Conservation (phyloP, 176 grass and related monocot species). For the Oryza punctata region DNA sequence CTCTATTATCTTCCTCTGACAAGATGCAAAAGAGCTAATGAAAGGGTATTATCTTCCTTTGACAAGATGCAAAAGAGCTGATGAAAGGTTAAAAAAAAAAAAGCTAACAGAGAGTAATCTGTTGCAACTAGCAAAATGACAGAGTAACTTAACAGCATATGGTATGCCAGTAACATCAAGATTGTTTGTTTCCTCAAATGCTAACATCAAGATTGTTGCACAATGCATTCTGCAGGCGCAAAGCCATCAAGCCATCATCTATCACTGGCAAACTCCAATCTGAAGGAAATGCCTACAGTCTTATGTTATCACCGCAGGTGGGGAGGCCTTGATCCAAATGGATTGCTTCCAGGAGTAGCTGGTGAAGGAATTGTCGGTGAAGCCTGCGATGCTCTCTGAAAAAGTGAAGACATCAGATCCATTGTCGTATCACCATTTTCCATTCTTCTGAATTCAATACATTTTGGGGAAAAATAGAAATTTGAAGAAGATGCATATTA, state of each 20-base stretch:
- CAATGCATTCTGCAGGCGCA: constrained; percentile 22
- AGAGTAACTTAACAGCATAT: neutral
- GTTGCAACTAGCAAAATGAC: neutral
- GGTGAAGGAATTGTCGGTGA: constrained; percentile 35
- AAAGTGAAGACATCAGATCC: neutral
- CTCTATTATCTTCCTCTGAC: constrained; percentile 20
- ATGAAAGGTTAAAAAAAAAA: neutral
- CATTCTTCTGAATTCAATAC: constrained; percentile 5
- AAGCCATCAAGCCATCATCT: constrained; percentile 1
- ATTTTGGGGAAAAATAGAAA: neutral
- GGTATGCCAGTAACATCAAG: neutral
- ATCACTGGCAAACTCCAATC: neutral
- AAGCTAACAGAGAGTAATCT: neutral
- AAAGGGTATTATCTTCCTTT: constrained; percentile 7
- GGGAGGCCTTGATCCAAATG: constrained; percentile 19
- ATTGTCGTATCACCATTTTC: constrained; percentile 1
- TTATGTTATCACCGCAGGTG: constrained; percentile 19
- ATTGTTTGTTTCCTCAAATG: neutral
- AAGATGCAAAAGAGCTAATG: constrained; percentile 8
- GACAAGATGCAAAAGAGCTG: constrained; percentile 16
- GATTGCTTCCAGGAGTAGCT: constrained; percentile 42
- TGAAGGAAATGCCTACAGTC: neutral
- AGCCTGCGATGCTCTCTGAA: constrained; percentile 10
- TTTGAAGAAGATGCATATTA: no score
- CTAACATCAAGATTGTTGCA: neutral